Evolutionary conservation across 805 yeast genomes (phyloP).

Genomic region (Cyberlindnera japonica): DNA sequence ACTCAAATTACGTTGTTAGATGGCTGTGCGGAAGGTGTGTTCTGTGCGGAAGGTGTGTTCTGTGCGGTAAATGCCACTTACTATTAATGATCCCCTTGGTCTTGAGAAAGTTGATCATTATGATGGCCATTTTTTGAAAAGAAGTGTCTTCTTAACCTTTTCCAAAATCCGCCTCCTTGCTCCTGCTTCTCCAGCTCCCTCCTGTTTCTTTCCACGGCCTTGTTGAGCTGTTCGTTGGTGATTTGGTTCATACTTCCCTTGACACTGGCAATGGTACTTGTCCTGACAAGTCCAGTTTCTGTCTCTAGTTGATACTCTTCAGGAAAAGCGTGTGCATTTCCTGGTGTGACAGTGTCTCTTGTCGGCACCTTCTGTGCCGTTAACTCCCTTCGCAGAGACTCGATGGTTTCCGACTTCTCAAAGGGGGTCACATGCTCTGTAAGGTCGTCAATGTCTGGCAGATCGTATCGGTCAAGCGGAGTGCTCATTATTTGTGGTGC

Average conservation of each 20-base stretch:
- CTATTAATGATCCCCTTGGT: neutral
- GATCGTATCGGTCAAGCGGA: constrained; percentile 9
- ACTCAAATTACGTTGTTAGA: too few relatives aligned
- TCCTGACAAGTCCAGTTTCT: constrained; percentile 60
- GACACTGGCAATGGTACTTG: constrained; percentile 34
- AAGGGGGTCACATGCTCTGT: constrained; percentile 6
- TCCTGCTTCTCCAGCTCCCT: constrained; percentile 26
- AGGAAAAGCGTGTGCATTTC: constrained; percentile 42
- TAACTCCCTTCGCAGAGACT: constrained; percentile 6
- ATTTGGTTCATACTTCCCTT: constrained; percentile 8
- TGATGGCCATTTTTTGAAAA: neutral
- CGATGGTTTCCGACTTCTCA: constrained; percentile 8
- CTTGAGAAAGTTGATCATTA: neutral
- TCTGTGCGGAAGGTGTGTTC: too few relatives aligned
- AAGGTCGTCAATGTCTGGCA: constrained; percentile 17
- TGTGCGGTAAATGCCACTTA: too few relatives aligned
- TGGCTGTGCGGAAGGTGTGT: too few relatives aligned
- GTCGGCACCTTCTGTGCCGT: constrained; percentile 5
- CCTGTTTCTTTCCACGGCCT: constrained; percentile 32
- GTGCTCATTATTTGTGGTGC: constrained; percentile 3
- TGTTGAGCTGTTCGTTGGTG: constrained; percentile 25
- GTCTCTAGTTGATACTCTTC: constrained; percentile 69
- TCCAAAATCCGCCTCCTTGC: constrained; percentile 2
- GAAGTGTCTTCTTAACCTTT: neutral
- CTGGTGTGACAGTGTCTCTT: constrained; percentile 13